phyloP scores from a whole-genome alignment of 2,329 filamentous ascomycete genomes.

The Exserohilum turcica region DNA sequence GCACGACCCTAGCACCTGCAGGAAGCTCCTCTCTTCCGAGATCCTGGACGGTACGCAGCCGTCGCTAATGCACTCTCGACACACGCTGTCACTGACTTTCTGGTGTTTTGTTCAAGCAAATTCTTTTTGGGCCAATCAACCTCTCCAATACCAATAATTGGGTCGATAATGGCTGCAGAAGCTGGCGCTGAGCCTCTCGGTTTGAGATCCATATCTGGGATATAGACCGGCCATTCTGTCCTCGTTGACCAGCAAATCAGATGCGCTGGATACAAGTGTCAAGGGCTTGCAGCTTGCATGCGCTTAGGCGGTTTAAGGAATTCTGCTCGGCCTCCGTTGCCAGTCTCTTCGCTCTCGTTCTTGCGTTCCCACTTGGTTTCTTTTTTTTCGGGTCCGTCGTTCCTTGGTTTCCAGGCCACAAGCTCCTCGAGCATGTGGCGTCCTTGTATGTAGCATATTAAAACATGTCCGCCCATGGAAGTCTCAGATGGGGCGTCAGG shows the following conservation, averaged over 20 bases:
- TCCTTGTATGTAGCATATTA: neutral
- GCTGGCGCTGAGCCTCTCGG: slow-evolving; percentile 15
- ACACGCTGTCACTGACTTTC: slow-evolving; percentile 15
- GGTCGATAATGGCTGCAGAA: slow-evolving; percentile 17
- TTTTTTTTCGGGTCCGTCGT: neutral
- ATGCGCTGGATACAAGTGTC: slow-evolving; percentile 18
- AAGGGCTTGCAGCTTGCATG: slow-evolving; percentile 4
- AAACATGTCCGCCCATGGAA: neutral
- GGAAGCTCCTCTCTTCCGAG: slow-evolving; percentile 21
- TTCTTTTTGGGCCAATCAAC: slow-evolving; percentile 20
- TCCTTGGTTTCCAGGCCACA: neutral
- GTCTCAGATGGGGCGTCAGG: neutral
- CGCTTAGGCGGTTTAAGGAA: slow-evolving; percentile 6
- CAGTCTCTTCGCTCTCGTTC: neutral
- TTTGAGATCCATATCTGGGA: slow-evolving; percentile 18
- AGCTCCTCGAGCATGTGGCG: neutral
- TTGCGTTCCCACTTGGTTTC: neutral
- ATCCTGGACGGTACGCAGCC: slow-evolving; percentile 20
- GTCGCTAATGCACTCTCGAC: slow-evolving; percentile 31
- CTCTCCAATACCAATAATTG: slow-evolving; percentile 11
- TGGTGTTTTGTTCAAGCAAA: slow-evolving; percentile 17
- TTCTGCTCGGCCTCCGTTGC: slow-evolving; percentile 1
- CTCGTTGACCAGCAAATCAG: slow-evolving; percentile 8
- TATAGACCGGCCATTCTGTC: slow-evolving; percentile 13
- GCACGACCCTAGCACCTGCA: slow-evolving; percentile 25